Conservation (phyloP, 176 grass and related monocot species). For the Areca catechu region DNA sequence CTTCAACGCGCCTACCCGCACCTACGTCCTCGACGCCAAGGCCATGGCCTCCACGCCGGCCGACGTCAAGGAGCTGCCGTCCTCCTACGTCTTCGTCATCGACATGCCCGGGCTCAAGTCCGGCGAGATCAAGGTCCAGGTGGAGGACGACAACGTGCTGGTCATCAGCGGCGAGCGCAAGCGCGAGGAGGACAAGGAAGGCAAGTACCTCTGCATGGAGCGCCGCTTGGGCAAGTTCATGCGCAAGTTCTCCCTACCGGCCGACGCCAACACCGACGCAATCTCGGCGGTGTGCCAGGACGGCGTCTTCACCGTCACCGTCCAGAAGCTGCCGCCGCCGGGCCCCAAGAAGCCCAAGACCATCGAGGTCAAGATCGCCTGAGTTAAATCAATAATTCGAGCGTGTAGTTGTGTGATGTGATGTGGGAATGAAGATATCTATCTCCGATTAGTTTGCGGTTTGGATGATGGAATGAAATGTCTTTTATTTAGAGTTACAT, state of each 20-base stretch:
- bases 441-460: too few species aligned
- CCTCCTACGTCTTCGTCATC: constrained; percentile 30
- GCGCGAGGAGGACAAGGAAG: neutral
- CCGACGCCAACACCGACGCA: constrained; percentile 35
- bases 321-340: constrained; percentile 41
- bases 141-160: constrained; percentile 58
- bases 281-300: constrained; percentile 38
- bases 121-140: constrained; percentile 43
- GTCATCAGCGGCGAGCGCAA: constrained; percentile 43
- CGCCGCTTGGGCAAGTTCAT: constrained; percentile 64
- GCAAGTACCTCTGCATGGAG: constrained; percentile 57
- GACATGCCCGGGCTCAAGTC: constrained; percentile 42
- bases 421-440: too few species aligned
- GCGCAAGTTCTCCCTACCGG: constrained; percentile 40
- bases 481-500: too few species aligned
- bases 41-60: constrained; percentile 68
- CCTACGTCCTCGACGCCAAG: constrained; percentile 48
- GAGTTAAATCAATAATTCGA: neutral
- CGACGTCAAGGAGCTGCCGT: constrained; percentile 58
- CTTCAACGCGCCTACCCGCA: constrained; percentile 40
- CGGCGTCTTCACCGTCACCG: constrained; percentile 51
- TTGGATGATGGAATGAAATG: too few species aligned
- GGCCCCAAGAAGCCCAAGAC: constrained; percentile 49
- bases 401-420: too few species aligned
- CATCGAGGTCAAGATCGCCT: constrained; percentile 38